These are phyloP conservation scores for Wickerhamiella spandovensis DNA, from an alignment of 805 yeast genomes.

Conservation along the genomic window DNA sequence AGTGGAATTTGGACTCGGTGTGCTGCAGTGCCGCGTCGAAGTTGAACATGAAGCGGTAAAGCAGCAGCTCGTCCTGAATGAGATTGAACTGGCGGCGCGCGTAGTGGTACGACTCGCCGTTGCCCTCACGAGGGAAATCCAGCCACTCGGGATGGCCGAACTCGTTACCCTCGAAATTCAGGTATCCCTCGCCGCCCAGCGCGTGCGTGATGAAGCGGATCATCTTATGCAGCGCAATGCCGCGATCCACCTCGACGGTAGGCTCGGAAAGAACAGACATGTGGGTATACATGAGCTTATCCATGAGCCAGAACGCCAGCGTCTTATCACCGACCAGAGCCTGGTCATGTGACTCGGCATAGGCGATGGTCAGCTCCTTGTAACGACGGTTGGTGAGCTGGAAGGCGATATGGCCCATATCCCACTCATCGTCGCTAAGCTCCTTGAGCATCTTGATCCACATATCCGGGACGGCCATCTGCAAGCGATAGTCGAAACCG, in stretches of 20 bases:
- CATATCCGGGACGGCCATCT: slow-evolving; percentile 98
- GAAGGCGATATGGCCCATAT: slow-evolving; percentile 62
- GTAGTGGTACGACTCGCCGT: slow-evolving; percentile 77
- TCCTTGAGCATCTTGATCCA: slow-evolving; percentile 93
- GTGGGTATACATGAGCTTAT: slow-evolving; percentile 92
- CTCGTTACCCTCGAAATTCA: slow-evolving; percentile 94
- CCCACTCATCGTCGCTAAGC: slow-evolving; percentile 79
- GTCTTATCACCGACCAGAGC: slow-evolving; percentile 96
- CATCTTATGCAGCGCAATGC: slow-evolving; percentile 80
- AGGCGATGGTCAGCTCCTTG: slow-evolving; percentile 77
- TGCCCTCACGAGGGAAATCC: slow-evolving; percentile 89
- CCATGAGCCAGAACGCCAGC: slow-evolving; percentile 96
- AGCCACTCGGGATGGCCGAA: slow-evolving; percentile 99
- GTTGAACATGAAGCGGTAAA: slow-evolving; percentile 64
- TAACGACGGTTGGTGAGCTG: slow-evolving; percentile 82
- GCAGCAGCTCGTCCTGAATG: slow-evolving; percentile 61
- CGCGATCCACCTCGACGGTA: slow-evolving; percentile 75
- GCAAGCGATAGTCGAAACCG: slow-evolving; percentile 85
- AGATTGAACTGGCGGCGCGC: slow-evolving; percentile 92
- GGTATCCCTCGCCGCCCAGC: slow-evolving; percentile 93
- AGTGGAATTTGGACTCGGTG: slow-evolving; percentile 53
- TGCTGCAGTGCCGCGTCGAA: slow-evolving; percentile 81
- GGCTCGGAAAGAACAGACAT: slow-evolving; percentile 68
- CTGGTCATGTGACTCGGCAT: slow-evolving; percentile 93
- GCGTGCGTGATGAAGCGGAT: slow-evolving; percentile 77